Conservation (phyloP, 2,329 filamentous ascomycete species). For the Metarhizium rileyi region DNA sequence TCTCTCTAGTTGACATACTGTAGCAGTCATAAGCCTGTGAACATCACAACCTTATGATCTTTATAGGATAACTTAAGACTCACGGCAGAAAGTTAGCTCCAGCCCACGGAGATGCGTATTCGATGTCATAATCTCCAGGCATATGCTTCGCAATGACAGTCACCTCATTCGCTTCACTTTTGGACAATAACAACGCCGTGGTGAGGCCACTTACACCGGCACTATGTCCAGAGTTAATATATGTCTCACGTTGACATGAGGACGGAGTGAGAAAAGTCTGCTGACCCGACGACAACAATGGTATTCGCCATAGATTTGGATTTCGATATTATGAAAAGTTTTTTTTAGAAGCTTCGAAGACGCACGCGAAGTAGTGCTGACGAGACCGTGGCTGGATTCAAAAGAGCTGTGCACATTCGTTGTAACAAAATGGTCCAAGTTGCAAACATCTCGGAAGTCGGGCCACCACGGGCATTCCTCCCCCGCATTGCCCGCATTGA, state of each 20-base stretch:
- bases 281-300: slow-evolving; percentile 26
- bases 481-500: not conserved
- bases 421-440: not conserved
- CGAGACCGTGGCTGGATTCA: not conserved
- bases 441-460: not conserved
- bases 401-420: no score
- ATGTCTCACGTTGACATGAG: not conserved
- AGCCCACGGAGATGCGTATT: slow-evolving; percentile 86
- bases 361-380: not conserved
- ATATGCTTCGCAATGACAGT: slow-evolving; percentile 79
- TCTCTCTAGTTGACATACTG: slow-evolving; percentile 33
- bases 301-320: slow-evolving; percentile 16
- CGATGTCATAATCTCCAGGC: slow-evolving; percentile 85
- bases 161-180: slow-evolving; percentile 36
- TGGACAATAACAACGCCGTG: slow-evolving; percentile 38
- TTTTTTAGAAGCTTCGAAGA: not conserved
- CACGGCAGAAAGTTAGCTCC: slow-evolving; percentile 73
- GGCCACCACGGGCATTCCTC: not conserved
- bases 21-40: not conserved
- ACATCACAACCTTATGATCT: no score
- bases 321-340: not conserved
- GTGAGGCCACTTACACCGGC: slow-evolving; percentile 44
- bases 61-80: slow-evolving; percentile 20
- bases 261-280: slow-evolving; percentile 1
- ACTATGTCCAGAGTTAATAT: slow-evolving; percentile 13